Base-by-base conservation (phyloP, 1,284 basidiomycete genomes). In the Boletus semigastroideus region DNA sequence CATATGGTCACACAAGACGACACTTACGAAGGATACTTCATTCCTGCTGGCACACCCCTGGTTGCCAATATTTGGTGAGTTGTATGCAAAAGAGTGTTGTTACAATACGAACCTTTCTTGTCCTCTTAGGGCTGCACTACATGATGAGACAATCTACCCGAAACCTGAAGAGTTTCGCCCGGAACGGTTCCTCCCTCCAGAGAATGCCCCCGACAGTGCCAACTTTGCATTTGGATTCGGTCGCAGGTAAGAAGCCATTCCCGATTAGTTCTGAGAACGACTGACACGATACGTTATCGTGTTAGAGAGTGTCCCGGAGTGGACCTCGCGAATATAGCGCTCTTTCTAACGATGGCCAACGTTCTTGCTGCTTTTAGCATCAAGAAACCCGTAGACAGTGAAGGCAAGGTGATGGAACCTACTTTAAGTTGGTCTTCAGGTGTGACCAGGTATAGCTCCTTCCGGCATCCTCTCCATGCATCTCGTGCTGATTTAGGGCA, bases 191-290 rank as follows among this genome's bases (percentile, higher is more conserved):
- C 44, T 46, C 22, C n/a, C 44, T 28, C 44, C 44, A 12, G 44
- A 46, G 25, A 46, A 37, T 37, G 44, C 44, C 7, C 44, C 44
- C 6, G 44, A 46, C 19, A 46, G 44, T 37, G 44, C 44, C 33
- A 46, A 37, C n/a, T 46, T 46, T 28, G 44, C 44, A 12, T 46
- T 46, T 11, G 44, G 44, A 37, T 46, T 46, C n/a, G 44, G 44
- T 19, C 44, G 44, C 34, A 38, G 45, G 45, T 46, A 28, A 46
- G 17, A 30, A n/a, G 5, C 9, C 5, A 37, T 11, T n/a, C 13
- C 19, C 13, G 19, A 5, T 19, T 13, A 13, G 11, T 6, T 25
- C 17, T 17, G 34, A 20, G 13, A 13, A 27, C 8, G 37, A 38
- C 36, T 28, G 19, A 40, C 25, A 19, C 10, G 13, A 16, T 37